These are phyloP conservation scores for Conticribra weissflogii DNA, from an alignment of 108 stramenopile species.

Conservation along the genomic window DNA sequence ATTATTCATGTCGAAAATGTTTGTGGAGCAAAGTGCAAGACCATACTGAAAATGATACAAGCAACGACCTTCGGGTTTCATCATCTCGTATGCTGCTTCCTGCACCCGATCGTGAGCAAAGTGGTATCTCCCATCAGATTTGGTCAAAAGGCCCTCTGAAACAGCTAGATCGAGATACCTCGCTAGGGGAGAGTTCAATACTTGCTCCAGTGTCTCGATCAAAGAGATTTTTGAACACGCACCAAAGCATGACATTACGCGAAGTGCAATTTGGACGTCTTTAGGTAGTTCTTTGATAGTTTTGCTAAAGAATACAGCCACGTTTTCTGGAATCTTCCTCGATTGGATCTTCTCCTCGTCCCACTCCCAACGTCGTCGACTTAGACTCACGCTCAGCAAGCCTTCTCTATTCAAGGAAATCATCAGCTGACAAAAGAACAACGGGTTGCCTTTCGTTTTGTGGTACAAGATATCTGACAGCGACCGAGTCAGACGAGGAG, in stretches of 20 bases:
- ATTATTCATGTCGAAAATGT: not conserved
- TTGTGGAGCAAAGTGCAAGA: not conserved
- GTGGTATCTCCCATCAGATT: slow-evolving; percentile 5
- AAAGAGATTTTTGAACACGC: not conserved
- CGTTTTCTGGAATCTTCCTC: slow-evolving; percentile 1
- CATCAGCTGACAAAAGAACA: slow-evolving; percentile 23
- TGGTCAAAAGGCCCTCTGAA: slow-evolving; percentile 11
- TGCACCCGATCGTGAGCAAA: slow-evolving; percentile 29
- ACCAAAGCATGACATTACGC: slow-evolving; percentile 21
- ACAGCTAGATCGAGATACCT: slow-evolving; percentile 13
- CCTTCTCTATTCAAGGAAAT: slow-evolving; percentile 8
- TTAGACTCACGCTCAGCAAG: slow-evolving; percentile 11
- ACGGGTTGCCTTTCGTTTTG: slow-evolving; percentile 39
- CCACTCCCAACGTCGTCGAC: too few relatives aligned
- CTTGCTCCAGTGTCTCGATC: slow-evolving; percentile 11
- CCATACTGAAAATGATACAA: slow-evolving; percentile 14
- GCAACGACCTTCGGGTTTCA: slow-evolving; percentile 4
- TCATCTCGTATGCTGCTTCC: slow-evolving; percentile 29
- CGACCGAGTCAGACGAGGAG: slow-evolving; percentile 15
- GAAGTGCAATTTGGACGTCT: slow-evolving; percentile 6
- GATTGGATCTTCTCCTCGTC: too few relatives aligned
- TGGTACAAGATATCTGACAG: slow-evolving; percentile 24
- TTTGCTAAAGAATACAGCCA: slow-evolving; percentile 13
- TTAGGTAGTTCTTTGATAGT: slow-evolving; percentile 15
- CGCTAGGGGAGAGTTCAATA: not conserved